Conservation (phyloP, 164 flowering plant species). For the Vitis labrusca region DNA sequence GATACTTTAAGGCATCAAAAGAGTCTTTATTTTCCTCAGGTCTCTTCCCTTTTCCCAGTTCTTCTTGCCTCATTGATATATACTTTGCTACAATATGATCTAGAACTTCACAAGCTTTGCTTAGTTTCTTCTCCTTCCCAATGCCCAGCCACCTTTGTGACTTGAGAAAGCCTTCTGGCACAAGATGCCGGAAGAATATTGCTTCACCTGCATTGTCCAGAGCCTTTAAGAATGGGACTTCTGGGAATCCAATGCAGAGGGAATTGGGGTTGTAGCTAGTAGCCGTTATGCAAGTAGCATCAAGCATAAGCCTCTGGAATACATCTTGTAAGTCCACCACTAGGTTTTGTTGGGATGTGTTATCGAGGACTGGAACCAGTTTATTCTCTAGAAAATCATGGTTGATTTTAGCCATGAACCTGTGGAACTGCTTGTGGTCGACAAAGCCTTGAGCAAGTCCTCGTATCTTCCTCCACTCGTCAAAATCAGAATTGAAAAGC, state of each 20-base stretch:
- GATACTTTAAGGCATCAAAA: slow-evolving; percentile 18
- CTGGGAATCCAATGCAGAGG: slow-evolving; percentile 27
- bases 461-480: slow-evolving; percentile 17
- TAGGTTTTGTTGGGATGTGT: not conserved
- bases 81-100: slow-evolving; percentile 22
- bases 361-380: slow-evolving; percentile 35
- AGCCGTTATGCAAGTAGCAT: slow-evolving; percentile 23
- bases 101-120: slow-evolving; percentile 21
- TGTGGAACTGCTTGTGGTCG: not conserved
- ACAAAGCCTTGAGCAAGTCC: slow-evolving; percentile 8
- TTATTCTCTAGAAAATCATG: slow-evolving; percentile 25
- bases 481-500: slow-evolving; percentile 20
- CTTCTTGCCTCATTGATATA: slow-evolving; percentile 21
- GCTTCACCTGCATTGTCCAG: slow-evolving; percentile 30
- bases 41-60: not conserved
- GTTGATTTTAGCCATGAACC: slow-evolving; percentile 4
- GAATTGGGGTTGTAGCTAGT: slow-evolving; percentile 33
- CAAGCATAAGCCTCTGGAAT: slow-evolving; percentile 37
- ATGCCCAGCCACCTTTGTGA: slow-evolving; percentile 33
- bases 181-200: slow-evolving; percentile 23
- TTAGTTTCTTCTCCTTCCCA: slow-evolving; percentile 39
- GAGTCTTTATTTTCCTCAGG: slow-evolving; percentile 3
- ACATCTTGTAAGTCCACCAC: slow-evolving; percentile 44
- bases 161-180: slow-evolving; percentile 40
- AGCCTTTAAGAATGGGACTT: slow-evolving; percentile 27